These are phyloP conservation scores for Trametes villosa DNA, from an alignment of 768 basidiomycete genomes.

Conservation along the genomic window DNA sequence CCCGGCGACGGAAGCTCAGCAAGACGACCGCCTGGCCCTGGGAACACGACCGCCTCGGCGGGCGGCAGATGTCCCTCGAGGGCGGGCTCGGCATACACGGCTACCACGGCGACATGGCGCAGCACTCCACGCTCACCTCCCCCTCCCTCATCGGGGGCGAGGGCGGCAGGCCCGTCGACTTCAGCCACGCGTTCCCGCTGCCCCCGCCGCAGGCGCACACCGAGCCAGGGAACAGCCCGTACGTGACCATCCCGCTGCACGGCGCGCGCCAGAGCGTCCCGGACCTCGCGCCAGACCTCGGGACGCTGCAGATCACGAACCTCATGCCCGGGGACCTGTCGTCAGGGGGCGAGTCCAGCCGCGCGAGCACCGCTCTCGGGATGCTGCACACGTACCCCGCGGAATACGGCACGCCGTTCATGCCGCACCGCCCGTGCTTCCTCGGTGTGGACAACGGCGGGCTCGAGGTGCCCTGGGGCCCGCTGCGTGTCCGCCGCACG, in stretches of 20 bases:
- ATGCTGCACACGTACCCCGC: slow-evolving; percentile 17
- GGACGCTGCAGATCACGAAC: slow-evolving; percentile 53
- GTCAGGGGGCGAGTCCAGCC: slow-evolving; percentile 34
- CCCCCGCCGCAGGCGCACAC: slow-evolving; percentile 8
- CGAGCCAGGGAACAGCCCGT: slow-evolving; percentile 22
- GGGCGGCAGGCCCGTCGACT: neutral
- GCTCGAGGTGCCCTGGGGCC: slow-evolving; percentile 39
- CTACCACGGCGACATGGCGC: neutral
- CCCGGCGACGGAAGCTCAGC: slow-evolving; percentile 21
- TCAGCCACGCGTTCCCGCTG: neutral
- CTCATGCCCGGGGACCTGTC: slow-evolving; percentile 49
- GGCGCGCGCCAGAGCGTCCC: slow-evolving; percentile 33
- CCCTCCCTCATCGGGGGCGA: neutral
- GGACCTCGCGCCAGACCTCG: slow-evolving; percentile 41
- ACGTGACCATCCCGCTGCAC: slow-evolving; percentile 28
- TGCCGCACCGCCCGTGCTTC: slow-evolving; percentile 36
- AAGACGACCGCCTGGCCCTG: slow-evolving; percentile 27
- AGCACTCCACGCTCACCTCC: neutral
- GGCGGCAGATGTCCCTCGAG: slow-evolving; percentile 6
- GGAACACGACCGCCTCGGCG: slow-evolving; percentile 15
- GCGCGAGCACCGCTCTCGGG: slow-evolving; percentile 29
- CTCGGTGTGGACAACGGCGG: slow-evolving; percentile 37
- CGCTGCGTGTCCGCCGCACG: slow-evolving; percentile 8
- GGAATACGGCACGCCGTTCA: slow-evolving; percentile 27
- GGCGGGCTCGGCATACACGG: slow-evolving; percentile 9